phyloP scores from a whole-genome alignment of 192 early-diverging fungal genomes.

The Entomortierella beljakovae region DNA sequence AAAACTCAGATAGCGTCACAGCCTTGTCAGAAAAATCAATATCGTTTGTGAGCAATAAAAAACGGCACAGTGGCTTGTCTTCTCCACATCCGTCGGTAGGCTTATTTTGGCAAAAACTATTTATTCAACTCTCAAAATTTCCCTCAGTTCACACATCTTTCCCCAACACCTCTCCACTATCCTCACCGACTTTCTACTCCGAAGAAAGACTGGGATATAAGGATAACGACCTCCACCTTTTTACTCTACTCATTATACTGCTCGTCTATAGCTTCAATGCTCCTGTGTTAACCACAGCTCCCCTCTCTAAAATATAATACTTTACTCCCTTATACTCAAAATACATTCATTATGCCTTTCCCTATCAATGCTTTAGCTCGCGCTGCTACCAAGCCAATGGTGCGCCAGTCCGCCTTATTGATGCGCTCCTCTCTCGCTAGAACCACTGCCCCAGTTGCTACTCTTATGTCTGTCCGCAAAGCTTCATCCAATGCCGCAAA shows the following conservation, averaged over 20 bases:
- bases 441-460: constrained; percentile 30
- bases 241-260: neutral
- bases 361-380: constrained; percentile 35
- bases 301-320: neutral
- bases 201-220: constrained; percentile 13
- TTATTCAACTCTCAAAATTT: neutral
- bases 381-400: constrained; percentile 13
- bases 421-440: constrained; percentile 34
- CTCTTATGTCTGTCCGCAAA: constrained; percentile 35
- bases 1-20: too few species aligned
- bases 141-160: neutral
- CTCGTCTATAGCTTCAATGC: constrained; percentile 22
- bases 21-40: too few species aligned
- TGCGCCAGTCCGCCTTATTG: constrained; percentile 26
- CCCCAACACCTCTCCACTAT: neutral
- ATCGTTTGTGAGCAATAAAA: too few species aligned
- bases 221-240: neutral
- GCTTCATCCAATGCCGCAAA: constrained; percentile 33
- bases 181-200: constrained; percentile 10
- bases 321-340: neutral
- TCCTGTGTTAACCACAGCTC: constrained; percentile 20
- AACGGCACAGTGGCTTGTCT: constrained; percentile 1
- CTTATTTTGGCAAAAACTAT: neutral
- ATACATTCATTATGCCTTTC: constrained; percentile 36
- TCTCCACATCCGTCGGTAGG: neutral